phyloP scores from a whole-genome alignment of 306 rosid genomes.

The Sophora flavescens region DNA sequence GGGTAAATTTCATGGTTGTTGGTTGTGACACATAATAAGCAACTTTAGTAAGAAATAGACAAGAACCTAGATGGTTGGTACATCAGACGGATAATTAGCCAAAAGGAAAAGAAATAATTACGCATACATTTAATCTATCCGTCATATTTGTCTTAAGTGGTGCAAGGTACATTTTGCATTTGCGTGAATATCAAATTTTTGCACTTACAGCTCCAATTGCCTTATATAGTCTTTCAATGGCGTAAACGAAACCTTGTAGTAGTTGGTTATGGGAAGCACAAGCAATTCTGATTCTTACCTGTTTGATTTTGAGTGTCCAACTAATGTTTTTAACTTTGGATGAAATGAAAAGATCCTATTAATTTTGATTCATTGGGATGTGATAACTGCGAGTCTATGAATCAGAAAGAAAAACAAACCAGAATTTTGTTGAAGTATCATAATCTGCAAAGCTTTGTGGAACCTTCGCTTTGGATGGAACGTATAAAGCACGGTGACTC shows the following conservation, averaged over 20 bases:
- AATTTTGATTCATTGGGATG: slow-evolving; percentile 4
- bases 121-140: neutral
- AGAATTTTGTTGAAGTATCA: neutral
- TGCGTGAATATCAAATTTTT: slow-evolving; percentile 25
- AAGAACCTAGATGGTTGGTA: slow-evolving; percentile 18
- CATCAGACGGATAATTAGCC: neutral
- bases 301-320: slow-evolving; percentile 40
- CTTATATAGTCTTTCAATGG: neutral
- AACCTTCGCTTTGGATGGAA: neutral
- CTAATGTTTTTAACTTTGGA: neutral
- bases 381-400: neutral
- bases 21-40: neutral
- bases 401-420: neutral
- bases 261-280: slow-evolving; percentile 21
- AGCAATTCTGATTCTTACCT: neutral
- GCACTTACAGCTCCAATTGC: neutral
- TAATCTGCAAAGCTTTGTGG: neutral
- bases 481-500: neutral
- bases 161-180: neutral
- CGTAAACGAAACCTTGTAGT: slow-evolving; percentile 40
- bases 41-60: neutral
- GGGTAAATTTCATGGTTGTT: neutral
- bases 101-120: neutral
- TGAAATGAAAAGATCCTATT: neutral
- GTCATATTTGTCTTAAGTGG: neutral